Evolutionary conservation across 306 rosid genomes (phyloP).

Genomic region (Vigna trinervia): DNA sequence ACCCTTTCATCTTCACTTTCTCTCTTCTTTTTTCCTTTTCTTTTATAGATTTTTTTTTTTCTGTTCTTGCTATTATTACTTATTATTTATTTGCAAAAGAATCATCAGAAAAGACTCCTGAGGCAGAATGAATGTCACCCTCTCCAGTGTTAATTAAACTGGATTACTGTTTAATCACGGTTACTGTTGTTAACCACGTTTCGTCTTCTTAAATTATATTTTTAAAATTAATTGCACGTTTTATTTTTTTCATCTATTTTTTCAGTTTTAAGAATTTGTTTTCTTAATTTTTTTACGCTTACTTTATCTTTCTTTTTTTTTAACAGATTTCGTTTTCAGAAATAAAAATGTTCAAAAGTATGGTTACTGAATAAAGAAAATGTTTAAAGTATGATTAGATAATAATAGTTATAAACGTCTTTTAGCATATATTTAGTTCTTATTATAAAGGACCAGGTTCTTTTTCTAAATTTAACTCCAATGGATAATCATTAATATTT

Average conservation of each 20-base stretch:
- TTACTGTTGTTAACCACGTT: neutral
- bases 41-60: too few relatives aligned
- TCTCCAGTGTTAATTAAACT: neutral
- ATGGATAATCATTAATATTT: neutral
- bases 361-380: too few relatives aligned
- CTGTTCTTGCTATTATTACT: neutral
- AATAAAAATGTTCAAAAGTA: neutral
- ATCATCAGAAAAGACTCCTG: conserved; percentile 29
- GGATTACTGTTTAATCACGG: conserved; percentile 9
- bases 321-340: neutral
- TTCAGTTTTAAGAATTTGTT: neutral
- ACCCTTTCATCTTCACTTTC: neutral
- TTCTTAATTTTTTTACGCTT: too few relatives aligned
- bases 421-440: too few relatives aligned
- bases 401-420: too few relatives aligned
- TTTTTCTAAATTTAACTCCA: too few relatives aligned
- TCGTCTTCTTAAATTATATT: neutral
- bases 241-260: neutral
- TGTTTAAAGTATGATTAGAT: too few relatives aligned
- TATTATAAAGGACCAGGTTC: too few relatives aligned
- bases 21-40: neutral
- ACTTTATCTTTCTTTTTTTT: neutral
- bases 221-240: neutral
- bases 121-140: conserved; percentile 7
- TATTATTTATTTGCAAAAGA: conserved; percentile 10